Evolutionary conservation across 306 rosid genomes (phyloP).

Genomic region (Rosa persica): DNA sequence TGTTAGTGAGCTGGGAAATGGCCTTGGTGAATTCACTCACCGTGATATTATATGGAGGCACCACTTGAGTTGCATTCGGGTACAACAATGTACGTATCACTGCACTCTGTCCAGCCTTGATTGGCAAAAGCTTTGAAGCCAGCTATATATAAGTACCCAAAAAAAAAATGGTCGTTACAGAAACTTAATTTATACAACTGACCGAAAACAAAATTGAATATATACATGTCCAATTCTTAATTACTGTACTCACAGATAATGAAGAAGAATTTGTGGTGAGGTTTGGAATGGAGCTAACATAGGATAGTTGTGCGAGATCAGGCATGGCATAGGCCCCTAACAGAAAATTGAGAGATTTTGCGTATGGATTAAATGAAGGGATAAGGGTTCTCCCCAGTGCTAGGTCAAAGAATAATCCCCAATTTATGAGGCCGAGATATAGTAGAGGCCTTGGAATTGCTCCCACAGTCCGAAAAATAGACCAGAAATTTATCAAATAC

Average conservation of each 20-base stretch:
- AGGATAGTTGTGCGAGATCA: slow-evolving; percentile 21
- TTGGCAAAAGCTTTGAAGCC: too few relatives aligned
- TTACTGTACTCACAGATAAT: slow-evolving; percentile 7
- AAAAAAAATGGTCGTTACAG: too few relatives aligned
- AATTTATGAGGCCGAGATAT: slow-evolving; percentile 7
- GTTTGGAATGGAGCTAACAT: slow-evolving; percentile 24
- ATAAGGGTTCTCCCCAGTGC: neutral
- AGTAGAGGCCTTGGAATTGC: slow-evolving; percentile 28
- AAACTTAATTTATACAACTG: too few relatives aligned
- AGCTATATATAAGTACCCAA: neutral
- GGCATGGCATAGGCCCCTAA: slow-evolving; percentile 21
- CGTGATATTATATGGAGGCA: slow-evolving; percentile 20
- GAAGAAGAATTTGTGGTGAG: neutral
- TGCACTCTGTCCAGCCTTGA: slow-evolving; percentile 29
- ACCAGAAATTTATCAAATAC: neutral
- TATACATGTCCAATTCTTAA: too few relatives aligned
- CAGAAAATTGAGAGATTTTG: slow-evolving; percentile 23
- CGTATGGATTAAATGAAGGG: slow-evolving; percentile 37
- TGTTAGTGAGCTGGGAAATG: slow-evolving; percentile 5
- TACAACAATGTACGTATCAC: slow-evolving; percentile 30
- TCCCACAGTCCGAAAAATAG: slow-evolving; percentile 1
- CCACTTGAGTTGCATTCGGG: neutral
- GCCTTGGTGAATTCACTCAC: slow-evolving; percentile 24
- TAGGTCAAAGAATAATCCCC: slow-evolving; percentile 12
- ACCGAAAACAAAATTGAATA: too few relatives aligned